Conservation (phyloP, 768 basidiomycete species). For the Boletus subparvulus region DNA sequence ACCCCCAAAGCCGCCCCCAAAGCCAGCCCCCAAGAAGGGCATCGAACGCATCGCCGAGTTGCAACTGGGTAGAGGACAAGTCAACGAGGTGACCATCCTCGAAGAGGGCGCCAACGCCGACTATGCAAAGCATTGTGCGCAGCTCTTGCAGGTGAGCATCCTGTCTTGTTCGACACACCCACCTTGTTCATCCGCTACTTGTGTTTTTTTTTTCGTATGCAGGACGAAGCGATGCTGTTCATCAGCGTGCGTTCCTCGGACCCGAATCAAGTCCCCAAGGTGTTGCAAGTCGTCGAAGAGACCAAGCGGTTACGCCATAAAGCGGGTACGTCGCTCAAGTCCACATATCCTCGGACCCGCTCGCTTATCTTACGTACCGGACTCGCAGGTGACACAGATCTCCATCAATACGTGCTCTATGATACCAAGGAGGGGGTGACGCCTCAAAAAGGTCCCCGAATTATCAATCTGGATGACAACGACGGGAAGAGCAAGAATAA, state of each 20-base stretch:
- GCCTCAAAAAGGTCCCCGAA: slow-evolving; percentile 53
- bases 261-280: slow-evolving; percentile 68
- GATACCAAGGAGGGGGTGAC: slow-evolving; percentile 42
- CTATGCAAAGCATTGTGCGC: slow-evolving; percentile 67
- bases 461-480: slow-evolving; percentile 63
- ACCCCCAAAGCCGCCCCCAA: slow-evolving; percentile 62
- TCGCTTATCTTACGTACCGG: slow-evolving; percentile 32
- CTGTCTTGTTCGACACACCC: too few species aligned
- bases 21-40: slow-evolving; percentile 63
- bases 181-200: not conserved
- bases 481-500: slow-evolving; percentile 43
- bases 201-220: not conserved
- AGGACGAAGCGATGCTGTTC: slow-evolving; percentile 84
- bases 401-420: slow-evolving; percentile 77
- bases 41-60: slow-evolving; percentile 70
- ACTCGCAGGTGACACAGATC: slow-evolving; percentile 52
- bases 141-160: slow-evolving; percentile 54
- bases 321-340: slow-evolving; percentile 46
- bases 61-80: slow-evolving; percentile 63
- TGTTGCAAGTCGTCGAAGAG: slow-evolving; percentile 77
- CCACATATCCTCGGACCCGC: not conserved
- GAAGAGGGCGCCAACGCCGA: slow-evolving; percentile 64
- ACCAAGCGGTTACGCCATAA: slow-evolving; percentile 76
- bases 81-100: slow-evolving; percentile 71
- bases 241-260: slow-evolving; percentile 68